Conservation (phyloP, 495 filamentous ascomycete genomes). For the Ramalina intermedia region DNA sequence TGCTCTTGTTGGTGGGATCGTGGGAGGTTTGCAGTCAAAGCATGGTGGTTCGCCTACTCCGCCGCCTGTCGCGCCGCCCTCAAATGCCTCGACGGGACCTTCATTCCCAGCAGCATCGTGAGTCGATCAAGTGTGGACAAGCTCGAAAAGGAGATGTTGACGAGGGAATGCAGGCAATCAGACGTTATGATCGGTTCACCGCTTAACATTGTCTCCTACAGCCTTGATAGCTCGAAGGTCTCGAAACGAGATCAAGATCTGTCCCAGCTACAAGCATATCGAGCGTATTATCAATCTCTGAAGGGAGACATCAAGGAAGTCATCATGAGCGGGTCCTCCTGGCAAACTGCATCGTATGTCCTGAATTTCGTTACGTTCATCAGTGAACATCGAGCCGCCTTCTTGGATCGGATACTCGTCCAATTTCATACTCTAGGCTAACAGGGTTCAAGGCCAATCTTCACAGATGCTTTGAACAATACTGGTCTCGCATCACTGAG, state of each 20-base stretch:
- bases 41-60: background rate
- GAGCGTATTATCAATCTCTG: constrained; percentile 13
- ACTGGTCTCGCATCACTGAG: constrained; percentile 15
- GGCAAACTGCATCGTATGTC: constrained; percentile 11
- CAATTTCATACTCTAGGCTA: background rate
- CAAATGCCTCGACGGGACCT: background rate
- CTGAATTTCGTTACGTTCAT: background rate
- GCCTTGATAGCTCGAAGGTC: background rate
- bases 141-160: background rate
- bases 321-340: constrained; percentile 3
- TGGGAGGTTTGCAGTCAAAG: constrained; percentile 11
- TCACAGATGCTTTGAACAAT: constrained; percentile 17
- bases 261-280: constrained; percentile 8
- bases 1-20: constrained; percentile 12
- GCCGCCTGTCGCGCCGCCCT: background rate
- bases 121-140: background rate
- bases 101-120: background rate
- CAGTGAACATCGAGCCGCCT: no score
- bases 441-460: constrained; percentile 10
- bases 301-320: constrained; percentile 15
- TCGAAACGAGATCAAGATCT: background rate
- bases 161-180: background rate
- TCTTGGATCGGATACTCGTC: no score
- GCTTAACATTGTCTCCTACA: constrained; percentile 10
- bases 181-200: constrained; percentile 13